These are phyloP conservation scores for Blastobotrys petasosporus DNA, from an alignment of 1,139 yeast species.

Conservation along the genomic window DNA sequence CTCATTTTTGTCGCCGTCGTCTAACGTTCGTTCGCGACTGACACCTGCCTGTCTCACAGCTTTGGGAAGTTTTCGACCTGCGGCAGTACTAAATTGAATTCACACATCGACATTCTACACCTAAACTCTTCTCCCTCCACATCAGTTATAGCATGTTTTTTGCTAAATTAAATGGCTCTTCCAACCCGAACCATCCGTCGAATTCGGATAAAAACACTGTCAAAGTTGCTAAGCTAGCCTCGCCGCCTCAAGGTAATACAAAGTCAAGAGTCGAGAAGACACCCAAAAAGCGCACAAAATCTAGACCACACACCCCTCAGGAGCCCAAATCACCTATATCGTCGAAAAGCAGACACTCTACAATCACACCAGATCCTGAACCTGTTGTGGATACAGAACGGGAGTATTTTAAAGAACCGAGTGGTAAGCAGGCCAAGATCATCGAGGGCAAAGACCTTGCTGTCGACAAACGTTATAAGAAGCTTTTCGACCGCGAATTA, in stretches of 20 bases:
- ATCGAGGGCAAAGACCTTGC: neutral
- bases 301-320: neutral
- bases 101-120: constrained; percentile 7
- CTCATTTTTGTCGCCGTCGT: too few species aligned
- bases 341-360: neutral
- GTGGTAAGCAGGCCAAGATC: neutral
- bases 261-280: constrained; percentile 5
- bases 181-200: constrained; percentile 18
- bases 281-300: neutral
- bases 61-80: neutral
- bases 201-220: constrained; percentile 13
- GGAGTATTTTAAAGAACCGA: constrained; percentile 1
- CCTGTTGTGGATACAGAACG: constrained; percentile 3
- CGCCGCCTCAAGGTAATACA: constrained; percentile 1
- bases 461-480: neutral
- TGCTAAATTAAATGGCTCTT: constrained; percentile 13
- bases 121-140: constrained; percentile 1
- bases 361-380: constrained; percentile 5
- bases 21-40: too few species aligned
- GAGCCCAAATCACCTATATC: neutral
- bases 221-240: constrained; percentile 9
- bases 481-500: neutral
- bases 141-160: constrained; percentile 18
- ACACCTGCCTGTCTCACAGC: neutral
- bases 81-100: neutral